Conservation (phyloP, 2,329 filamentous ascomycete species). For the Calonectria pteridis region DNA sequence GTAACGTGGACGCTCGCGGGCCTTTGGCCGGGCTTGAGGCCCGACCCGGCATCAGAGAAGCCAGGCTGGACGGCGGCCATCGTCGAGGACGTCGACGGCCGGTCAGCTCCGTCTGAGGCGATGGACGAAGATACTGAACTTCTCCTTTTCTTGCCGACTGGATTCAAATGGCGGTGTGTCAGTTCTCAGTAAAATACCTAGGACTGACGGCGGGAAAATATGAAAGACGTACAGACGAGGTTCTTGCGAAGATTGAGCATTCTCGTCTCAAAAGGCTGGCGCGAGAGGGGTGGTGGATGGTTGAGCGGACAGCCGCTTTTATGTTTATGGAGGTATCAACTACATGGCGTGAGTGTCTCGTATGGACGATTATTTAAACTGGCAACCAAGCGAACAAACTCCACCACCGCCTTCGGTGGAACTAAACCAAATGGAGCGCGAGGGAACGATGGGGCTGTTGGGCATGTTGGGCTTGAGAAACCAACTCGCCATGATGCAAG, state of each 20-base stretch:
- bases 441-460: not conserved
- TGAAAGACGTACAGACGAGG: constrained; percentile 8
- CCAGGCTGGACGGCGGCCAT: constrained; percentile 16
- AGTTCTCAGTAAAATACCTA: not conserved
- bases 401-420: not conserved
- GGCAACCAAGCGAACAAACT: not conserved
- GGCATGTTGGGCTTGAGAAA: constrained; percentile 6
- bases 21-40: not conserved
- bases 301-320: constrained; percentile 1
- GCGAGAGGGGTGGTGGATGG: not conserved
- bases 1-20: not conserved
- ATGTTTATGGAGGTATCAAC: not conserved
- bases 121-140: constrained; percentile 15
- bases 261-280: constrained; percentile 15
- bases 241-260: constrained; percentile 20
- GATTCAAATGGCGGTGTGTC: not conserved
- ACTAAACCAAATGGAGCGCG: constrained; percentile 4
- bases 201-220: not conserved
- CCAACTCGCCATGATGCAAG: not conserved
- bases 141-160: constrained; percentile 24
- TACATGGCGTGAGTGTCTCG: not conserved
- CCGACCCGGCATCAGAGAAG: not conserved
- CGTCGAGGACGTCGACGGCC: not conserved
- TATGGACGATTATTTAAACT: constrained; percentile 9
- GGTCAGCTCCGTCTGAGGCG: constrained; percentile 2